These are phyloP conservation scores for Aspergillus biplanus DNA, from an alignment of 495 filamentous ascomycete species.

Conservation along the genomic window DNA sequence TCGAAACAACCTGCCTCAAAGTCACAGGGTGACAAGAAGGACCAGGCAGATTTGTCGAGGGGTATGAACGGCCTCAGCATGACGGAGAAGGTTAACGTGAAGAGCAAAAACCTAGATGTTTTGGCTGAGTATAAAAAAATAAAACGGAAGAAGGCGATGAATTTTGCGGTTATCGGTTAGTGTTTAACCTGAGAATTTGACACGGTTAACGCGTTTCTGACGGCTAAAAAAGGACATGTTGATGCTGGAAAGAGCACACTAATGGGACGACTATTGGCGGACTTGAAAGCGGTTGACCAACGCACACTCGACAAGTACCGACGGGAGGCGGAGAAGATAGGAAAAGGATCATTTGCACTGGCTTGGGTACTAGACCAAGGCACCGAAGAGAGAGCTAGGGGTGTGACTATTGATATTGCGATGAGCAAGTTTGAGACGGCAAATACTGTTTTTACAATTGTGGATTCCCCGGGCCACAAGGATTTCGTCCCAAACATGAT, in stretches of 20 bases:
- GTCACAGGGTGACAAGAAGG: constrained; percentile 45
- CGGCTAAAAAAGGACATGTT: constrained; percentile 71
- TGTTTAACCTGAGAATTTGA: constrained; percentile 1
- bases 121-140: constrained; percentile 77
- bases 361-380: constrained; percentile 96
- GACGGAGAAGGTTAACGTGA: constrained; percentile 70
- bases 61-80: constrained; percentile 65
- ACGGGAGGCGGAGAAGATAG: constrained; percentile 86
- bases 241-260: constrained; percentile 97
- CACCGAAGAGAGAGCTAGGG: constrained; percentile 80
- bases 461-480: constrained; percentile 91
- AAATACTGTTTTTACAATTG: constrained; percentile 84
- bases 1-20: constrained; percentile 50
- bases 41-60: constrained; percentile 41
- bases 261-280: constrained; percentile 92
- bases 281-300: constrained; percentile 84
- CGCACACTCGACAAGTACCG: constrained; percentile 85
- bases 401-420: constrained; percentile 98
- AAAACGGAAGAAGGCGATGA: constrained; percentile 78
- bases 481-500: constrained; percentile 99
- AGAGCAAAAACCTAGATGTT: constrained; percentile 87
- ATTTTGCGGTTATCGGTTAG: constrained; percentile 93
- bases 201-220: constrained; percentile 18
- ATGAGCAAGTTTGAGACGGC: constrained; percentile 91
- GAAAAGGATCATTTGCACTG: constrained; percentile 92